Conservation (phyloP, 2,329 filamentous ascomycete species). For the Xylariales sp. region DNA sequence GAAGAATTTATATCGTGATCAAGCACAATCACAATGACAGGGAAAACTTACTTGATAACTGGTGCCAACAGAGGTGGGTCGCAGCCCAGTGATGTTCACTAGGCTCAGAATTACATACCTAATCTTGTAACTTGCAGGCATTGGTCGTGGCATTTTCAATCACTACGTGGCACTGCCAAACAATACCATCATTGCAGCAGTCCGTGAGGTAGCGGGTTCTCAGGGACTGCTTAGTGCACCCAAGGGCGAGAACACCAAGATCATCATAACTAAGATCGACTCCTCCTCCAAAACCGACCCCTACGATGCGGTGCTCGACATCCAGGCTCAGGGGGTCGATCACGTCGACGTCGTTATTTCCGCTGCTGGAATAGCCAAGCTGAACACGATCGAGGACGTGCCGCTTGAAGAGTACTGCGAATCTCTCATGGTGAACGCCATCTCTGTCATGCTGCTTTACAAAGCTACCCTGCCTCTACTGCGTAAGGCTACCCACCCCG, state of each 20-base stretch:
- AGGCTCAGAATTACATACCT: too few species aligned
- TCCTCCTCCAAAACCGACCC: constrained; percentile 20
- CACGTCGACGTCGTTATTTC: constrained; percentile 31
- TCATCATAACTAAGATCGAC: constrained; percentile 28
- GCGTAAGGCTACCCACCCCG: too few species aligned
- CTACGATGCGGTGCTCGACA: constrained; percentile 18
- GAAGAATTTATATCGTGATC: too few species aligned
- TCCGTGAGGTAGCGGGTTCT: not conserved
- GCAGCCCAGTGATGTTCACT: too few species aligned
- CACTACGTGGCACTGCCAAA: not conserved
- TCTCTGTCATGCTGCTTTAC: not conserved
- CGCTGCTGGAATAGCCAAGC: constrained; percentile 23
- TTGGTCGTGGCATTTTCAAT: not conserved
- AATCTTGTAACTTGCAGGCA: too few species aligned
- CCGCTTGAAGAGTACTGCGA: not conserved
- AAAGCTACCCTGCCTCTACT: not conserved
- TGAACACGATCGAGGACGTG: not conserved
- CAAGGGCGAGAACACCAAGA: constrained; percentile 18
- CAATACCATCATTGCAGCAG: not conserved
- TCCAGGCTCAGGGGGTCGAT: constrained; percentile 19
- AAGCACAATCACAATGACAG: too few species aligned
- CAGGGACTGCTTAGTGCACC: constrained; percentile 4
- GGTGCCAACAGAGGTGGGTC: too few species aligned
- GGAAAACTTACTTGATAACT: too few species aligned
- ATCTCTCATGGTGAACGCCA: not conserved